Percentiles rank a stretch among this genome's conserved stretches.
Evolutionary conservation across 1,284 basidiomycete species (phyloP).

Genomic region (Farysia itapuensis): DNA sequence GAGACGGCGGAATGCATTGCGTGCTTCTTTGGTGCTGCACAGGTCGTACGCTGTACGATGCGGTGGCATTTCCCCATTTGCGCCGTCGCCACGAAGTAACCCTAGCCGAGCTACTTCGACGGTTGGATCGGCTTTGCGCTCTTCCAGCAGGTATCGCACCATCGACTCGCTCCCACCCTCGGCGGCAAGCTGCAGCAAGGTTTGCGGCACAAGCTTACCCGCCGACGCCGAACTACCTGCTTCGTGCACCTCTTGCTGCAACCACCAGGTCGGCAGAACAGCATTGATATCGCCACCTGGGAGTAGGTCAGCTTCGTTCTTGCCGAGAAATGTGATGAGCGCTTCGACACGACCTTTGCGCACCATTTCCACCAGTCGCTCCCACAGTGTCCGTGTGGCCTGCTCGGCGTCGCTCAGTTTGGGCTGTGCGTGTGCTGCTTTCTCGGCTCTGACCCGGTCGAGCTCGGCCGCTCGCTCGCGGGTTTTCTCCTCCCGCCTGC

Average conservation of each 20-base stretch:
- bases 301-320: slow-evolving; percentile 67
- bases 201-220: slow-evolving; percentile 59
- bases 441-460: slow-evolving; percentile 22
- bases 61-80: slow-evolving; percentile 23
- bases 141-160: slow-evolving; percentile 76
- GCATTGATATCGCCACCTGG: slow-evolving; percentile 31
- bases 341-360: slow-evolving; percentile 79
- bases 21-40: slow-evolving; percentile 69
- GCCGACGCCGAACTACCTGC: slow-evolving; percentile 52
- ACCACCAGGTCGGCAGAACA: slow-evolving; percentile 47
- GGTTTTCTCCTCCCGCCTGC: slow-evolving; percentile 33
- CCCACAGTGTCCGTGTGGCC: slow-evolving; percentile 20
- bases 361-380: slow-evolving; percentile 81
- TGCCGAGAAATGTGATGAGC: slow-evolving; percentile 77
- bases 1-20: slow-evolving; percentile 83
- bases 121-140: slow-evolving; percentile 80
- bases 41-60: slow-evolving; percentile 82
- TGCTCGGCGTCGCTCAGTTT: slow-evolving; percentile 30
- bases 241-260: slow-evolving; percentile 28
- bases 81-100: neutral
- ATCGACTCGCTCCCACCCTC: slow-evolving; percentile 76
- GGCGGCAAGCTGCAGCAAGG: slow-evolving; percentile 77
- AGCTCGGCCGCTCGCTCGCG: slow-evolving; percentile 10
- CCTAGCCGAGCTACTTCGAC: slow-evolving; percentile 63
- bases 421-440: slow-evolving; percentile 8